Evolutionary conservation across 352 stramenopile genomes (phyloP).

Genomic region (Globisporangium polare): DNA sequence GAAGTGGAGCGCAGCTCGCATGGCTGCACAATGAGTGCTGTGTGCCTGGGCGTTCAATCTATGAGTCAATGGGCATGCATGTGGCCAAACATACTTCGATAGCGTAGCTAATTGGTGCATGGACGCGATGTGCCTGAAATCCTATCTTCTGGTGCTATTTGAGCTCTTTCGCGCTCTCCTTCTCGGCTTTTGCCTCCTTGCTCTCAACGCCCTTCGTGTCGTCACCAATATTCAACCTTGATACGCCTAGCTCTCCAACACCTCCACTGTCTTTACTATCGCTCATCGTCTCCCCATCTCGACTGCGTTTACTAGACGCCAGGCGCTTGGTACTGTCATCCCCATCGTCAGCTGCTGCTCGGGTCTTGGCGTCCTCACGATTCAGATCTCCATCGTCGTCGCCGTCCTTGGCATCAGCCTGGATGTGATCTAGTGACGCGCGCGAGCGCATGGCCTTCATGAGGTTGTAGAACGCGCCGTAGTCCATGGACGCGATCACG

Average conservation of each 20-base stretch:
- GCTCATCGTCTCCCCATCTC: neutral
- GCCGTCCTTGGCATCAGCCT: conserved; percentile 28
- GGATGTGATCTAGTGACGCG: conserved; percentile 34
- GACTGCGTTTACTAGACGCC: conserved; percentile 1
- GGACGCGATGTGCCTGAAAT: neutral
- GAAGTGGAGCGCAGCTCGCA: no score
- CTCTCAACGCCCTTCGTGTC: neutral
- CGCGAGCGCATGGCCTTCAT: conserved; percentile 72
- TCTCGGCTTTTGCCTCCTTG: neutral
- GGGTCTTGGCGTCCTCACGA: conserved; percentile 7
- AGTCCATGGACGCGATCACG: conserved; percentile 77
- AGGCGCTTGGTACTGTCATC: neutral
- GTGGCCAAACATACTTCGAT: neutral
- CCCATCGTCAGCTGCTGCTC: neutral
- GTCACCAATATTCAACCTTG: neutral
- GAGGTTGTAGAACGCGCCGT: conserved; percentile 63
- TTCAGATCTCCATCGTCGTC: neutral
- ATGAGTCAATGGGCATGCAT: no score
- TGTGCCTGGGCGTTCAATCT: no score
- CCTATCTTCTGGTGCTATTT: conserved; percentile 1
- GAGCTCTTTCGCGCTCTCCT: conserved; percentile 2
- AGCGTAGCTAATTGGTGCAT: neutral
- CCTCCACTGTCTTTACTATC: neutral
- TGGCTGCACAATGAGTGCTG: no score
- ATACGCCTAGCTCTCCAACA: neutral